Percentiles rank a stretch among this genome's conserved stretches.
Evolutionary conservation across 2,329 filamentous ascomycete genomes (phyloP).

Genomic region (Calonectria montana): DNA sequence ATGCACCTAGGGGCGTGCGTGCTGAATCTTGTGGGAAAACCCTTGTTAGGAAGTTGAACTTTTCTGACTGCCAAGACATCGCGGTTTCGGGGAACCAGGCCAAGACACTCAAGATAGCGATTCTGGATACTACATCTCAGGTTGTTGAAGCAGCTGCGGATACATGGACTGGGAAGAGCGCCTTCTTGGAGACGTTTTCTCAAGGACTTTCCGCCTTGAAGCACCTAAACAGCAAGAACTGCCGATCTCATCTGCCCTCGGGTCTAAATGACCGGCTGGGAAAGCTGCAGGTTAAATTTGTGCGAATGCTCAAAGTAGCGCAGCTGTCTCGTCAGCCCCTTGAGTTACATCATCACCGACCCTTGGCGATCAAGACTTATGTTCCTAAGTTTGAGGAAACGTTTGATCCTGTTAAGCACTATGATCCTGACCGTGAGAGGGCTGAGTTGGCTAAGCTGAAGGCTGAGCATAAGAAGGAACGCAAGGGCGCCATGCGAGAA

Average conservation of each 20-base stretch:
- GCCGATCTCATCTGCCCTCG: constrained; percentile 61
- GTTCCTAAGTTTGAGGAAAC: constrained; percentile 96
- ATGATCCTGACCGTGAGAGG: constrained; percentile 93
- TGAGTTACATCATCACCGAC: constrained; percentile 88
- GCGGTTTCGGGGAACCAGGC: constrained; percentile 48
- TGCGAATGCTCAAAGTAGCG: constrained; percentile 69
- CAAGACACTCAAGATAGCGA: constrained; percentile 63
- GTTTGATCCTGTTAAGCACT: constrained; percentile 96
- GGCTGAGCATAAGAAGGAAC: constrained; percentile 93
- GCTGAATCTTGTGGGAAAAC: constrained; percentile 57
- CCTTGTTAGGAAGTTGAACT: constrained; percentile 64
- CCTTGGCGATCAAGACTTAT: constrained; percentile 86
- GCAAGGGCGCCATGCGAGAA: constrained; percentile 94
- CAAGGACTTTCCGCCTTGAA: constrained; percentile 70
- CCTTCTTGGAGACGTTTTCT: constrained; percentile 83
- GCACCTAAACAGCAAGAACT: constrained; percentile 68
- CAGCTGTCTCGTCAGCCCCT: constrained; percentile 79
- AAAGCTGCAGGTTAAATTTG: constrained; percentile 59
- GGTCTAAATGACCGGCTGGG: constrained; percentile 53
- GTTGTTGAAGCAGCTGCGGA: constrained; percentile 77
- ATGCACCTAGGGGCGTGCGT: constrained; percentile 62
- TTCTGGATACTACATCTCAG: constrained; percentile 71
- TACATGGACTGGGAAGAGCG: constrained; percentile 77
- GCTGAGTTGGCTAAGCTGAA: constrained; percentile 86
- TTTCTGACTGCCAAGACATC: constrained; percentile 65